These are phyloP conservation scores for Diplodia scrobiculata DNA, from an alignment of 2,329 filamentous ascomycete species.

Conservation along the genomic window DNA sequence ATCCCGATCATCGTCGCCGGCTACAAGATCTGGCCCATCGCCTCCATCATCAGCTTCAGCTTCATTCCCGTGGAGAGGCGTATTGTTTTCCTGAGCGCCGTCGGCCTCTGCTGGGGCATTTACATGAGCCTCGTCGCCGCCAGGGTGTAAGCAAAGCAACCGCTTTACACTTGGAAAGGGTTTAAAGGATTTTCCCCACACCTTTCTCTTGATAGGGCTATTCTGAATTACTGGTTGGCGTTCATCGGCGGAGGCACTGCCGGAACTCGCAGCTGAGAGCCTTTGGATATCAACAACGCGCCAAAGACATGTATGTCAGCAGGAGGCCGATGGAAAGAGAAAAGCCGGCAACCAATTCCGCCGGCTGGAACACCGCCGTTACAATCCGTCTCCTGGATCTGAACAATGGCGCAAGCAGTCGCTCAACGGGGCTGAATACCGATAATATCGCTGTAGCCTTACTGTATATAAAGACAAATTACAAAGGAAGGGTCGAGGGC, in stretches of 20 bases:
- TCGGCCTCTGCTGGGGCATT: constrained; percentile 72
- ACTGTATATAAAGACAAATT: no score
- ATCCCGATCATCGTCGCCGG: constrained; percentile 58
- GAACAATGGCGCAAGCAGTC: no score
- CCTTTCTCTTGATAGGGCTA: not conserved
- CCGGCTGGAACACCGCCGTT: not conserved
- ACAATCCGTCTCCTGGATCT: not conserved
- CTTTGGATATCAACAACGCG: not conserved
- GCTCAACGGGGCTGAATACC: no score
- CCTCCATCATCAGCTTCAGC: constrained; percentile 71
- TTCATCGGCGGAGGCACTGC: not conserved
- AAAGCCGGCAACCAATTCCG: not conserved
- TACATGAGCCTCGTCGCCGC: constrained; percentile 67
- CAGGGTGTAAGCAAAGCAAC: not conserved
- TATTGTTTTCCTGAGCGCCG: constrained; percentile 70
- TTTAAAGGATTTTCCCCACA: not conserved
- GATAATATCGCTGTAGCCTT: no score
- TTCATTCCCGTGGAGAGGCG: constrained; percentile 69
- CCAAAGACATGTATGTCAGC: not conserved
- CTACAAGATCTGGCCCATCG: constrained; percentile 71
- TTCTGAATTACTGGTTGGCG: not conserved
- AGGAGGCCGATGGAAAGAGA: not conserved
- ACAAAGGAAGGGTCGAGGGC: no score
- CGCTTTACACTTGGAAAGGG: not conserved
- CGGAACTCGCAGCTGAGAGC: not conserved